Percentiles rank a stretch among this genome's conserved stretches.
Evolutionary conservation across 2,329 filamentous ascomycete genomes (phyloP).

Genomic region (Arthroderma uncinatum): DNA sequence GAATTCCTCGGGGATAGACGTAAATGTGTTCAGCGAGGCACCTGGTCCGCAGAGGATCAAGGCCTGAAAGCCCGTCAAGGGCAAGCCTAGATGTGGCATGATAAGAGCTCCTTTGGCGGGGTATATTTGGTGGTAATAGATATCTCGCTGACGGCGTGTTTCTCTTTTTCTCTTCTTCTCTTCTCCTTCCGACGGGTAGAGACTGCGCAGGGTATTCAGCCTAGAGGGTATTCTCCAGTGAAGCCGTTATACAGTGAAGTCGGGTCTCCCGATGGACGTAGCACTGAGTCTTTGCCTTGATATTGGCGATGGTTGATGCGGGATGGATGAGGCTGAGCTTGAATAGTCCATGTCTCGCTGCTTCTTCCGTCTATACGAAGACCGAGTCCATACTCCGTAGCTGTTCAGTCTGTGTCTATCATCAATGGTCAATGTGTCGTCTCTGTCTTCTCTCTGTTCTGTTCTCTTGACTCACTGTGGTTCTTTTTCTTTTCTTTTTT

Average conservation of each 20-base stretch:
- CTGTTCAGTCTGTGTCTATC: too few relatives aligned
- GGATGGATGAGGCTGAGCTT: not conserved
- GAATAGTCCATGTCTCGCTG: not conserved
- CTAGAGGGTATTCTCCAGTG: not conserved
- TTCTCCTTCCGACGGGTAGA: not conserved
- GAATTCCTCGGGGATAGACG: conserved; percentile 38
- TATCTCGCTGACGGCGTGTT: not conserved
- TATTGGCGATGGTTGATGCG: not conserved
- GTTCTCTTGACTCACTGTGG: not conserved
- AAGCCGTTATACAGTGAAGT: not conserved
- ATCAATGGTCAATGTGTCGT: too few relatives aligned
- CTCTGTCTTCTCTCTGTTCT: not conserved
- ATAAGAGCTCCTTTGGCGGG: conserved; percentile 4
- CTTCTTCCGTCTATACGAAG: not conserved
- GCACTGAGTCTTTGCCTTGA: not conserved
- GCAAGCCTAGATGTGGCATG: conserved; percentile 7
- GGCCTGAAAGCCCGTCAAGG: conserved; percentile 35
- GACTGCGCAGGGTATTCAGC: not conserved
- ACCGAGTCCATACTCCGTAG: not conserved
- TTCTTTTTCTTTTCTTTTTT: not conserved
- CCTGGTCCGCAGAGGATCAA: conserved; percentile 40
- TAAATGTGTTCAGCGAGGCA: conserved; percentile 40
- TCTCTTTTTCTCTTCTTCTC: not conserved
- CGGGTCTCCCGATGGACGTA: not conserved
- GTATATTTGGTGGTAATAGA: conserved; percentile 2